Conservation (phyloP, 257 asterid species). For the Salvia splendens region DNA sequence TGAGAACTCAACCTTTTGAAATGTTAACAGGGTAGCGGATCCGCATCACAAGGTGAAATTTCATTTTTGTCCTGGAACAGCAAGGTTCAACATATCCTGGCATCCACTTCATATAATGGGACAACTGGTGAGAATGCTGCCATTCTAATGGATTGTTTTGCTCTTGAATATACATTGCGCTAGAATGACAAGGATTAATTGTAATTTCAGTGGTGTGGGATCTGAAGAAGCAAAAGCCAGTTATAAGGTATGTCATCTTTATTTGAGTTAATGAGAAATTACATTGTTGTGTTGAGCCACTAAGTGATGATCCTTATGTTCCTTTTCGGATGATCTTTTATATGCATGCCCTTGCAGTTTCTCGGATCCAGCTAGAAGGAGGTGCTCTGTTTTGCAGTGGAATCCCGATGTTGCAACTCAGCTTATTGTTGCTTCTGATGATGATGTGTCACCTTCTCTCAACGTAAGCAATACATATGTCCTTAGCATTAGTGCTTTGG, state of each 20-base stretch:
- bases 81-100: conserved; percentile 82
- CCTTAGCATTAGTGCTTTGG: conserved; percentile 25
- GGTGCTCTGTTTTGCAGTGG: conserved; percentile 99
- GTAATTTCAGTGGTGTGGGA: conserved; percentile 88
- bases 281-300: conserved; percentile 23
- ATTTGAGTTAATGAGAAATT: conserved; percentile 3
- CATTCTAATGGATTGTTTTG: conserved; percentile 28
- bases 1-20: conserved; percentile 32
- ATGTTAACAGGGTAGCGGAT: conserved; percentile 78
- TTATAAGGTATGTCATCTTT: conserved; percentile 57
- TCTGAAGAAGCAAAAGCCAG: conserved; percentile 93
- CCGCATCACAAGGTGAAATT: conserved; percentile 94
- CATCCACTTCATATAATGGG: conserved; percentile 94
- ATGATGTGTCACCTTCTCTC: conserved; percentile 85
- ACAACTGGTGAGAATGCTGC: conserved; percentile 65
- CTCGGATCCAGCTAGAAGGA: conserved; percentile 71
- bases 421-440: conserved; percentile 96
- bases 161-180: conserved; percentile 29
- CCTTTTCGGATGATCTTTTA: conserved; percentile 38
- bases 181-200: conserved; percentile 37
- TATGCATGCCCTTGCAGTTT: conserved; percentile 56
- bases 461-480: conserved; percentile 50
- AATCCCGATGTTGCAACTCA: conserved; percentile 93
- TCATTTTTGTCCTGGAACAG: conserved; percentile 92
- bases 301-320: neutral